Conservation (phyloP, 257 asterid genomes). For the Solanum corneliomulleri region DNA sequence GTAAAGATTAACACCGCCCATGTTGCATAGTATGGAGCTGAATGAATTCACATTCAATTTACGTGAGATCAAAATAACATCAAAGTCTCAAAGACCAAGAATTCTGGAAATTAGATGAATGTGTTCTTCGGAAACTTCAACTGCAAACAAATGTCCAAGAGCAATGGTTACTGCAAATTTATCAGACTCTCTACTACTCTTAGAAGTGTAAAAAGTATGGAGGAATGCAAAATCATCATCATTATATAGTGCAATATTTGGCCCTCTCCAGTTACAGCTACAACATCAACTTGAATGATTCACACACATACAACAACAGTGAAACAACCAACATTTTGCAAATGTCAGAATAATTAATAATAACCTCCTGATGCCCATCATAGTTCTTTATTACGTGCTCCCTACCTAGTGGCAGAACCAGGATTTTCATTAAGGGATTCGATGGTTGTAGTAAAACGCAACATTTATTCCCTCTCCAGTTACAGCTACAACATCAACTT, state of each 20-base stretch:
- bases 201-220: neutral
- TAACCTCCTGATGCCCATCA: slow-evolving; percentile 88
- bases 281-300: slow-evolving; percentile 90
- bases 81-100: neutral
- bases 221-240: neutral
- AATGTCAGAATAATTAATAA: slow-evolving; percentile 90
- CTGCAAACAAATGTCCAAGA: neutral
- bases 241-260: neutral
- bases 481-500: slow-evolving; percentile 79
- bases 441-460: neutral
- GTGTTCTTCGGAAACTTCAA: neutral
- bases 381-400: slow-evolving; percentile 70
- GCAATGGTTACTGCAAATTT: neutral
- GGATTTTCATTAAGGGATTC: no score
- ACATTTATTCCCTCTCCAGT: neutral
- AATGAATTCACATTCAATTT: neutral
- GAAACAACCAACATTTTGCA: slow-evolving; percentile 90
- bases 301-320: slow-evolving; percentile 81
- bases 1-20: neutral
- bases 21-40: neutral
- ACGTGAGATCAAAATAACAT: neutral
- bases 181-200: neutral
- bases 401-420: neutral
- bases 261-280: slow-evolving; percentile 24
- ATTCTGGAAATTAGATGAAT: neutral